Base-by-base conservation (phyloP, 2,329 filamentous ascomycete genomes). In the Colletotrichum echinochloae region DNA sequence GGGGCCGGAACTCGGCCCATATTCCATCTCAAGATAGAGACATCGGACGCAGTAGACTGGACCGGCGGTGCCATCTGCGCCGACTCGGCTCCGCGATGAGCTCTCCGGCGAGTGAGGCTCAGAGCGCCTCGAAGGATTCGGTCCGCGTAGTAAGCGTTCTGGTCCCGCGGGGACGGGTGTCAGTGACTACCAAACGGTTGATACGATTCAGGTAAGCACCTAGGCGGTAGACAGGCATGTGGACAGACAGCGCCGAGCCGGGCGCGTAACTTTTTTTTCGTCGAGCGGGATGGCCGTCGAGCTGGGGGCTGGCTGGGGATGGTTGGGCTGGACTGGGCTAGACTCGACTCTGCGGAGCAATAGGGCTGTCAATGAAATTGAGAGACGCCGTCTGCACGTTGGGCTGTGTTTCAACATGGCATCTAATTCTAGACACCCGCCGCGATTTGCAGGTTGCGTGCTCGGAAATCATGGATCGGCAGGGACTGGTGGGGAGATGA, bases 361-460 rank as follows among this genome's bases (percentile, higher is more conserved):
- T n/a, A 60, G 20, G 56, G 39, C 56, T 60, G 56, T 46, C 41
- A 11, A n/a, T 23, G 39, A 48, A 23, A 60, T 60, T 48, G 26
- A 11, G 20, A 60, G 41, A 20, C 48, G 26, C 56, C 56, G 41
- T 60, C 26, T 46, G 14, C 39, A 46, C 61, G 48, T 23, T 18
- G 39, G 16, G 23, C 14, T 44, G n/a, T 49, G 26, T 49, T 49
- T 14, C 26, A 49, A 18, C 12, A 49, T 3, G 14, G 48, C 6
- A 26, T 49, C 26, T n/a, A n/a, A n/a, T n/a, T n/a, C n/a, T 26
- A 3, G 48, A 28, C 48, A 14, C 6, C 14, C 14, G 35, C 14
- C 41, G 20, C 41, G 8, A 16, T n/a, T 26, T 49, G 23, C 20
- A 14, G 35, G 8, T 20, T 59, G 41, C 23, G 26, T 23, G 7